Evolutionary conservation across 305 asterid species (phyloP).

Genomic region (Fraxinus dipetala): DNA sequence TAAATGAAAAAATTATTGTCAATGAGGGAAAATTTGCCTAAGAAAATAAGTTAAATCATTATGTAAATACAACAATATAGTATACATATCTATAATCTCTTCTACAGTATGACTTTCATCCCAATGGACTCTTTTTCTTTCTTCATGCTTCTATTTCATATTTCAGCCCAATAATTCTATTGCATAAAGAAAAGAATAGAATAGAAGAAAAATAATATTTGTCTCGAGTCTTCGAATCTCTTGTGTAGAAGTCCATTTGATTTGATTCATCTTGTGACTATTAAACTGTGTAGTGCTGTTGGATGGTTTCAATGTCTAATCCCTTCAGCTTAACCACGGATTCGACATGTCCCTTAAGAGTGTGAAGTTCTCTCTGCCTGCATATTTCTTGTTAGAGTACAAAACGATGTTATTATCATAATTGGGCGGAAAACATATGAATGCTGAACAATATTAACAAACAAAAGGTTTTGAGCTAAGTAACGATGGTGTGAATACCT

Average conservation of each 20-base stretch:
- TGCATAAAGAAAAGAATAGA: not conserved
- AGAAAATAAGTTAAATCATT: not conserved
- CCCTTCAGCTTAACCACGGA: constrained; percentile 48
- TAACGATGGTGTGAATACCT: constrained; percentile 25
- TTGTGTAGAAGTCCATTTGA: not conserved
- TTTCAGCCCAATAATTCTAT: not conserved
- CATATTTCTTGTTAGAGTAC: constrained; percentile 5
- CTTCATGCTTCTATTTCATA: not conserved
- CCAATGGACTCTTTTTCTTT: not conserved
- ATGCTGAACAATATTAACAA: not conserved
- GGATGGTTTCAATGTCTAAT: constrained; percentile 46
- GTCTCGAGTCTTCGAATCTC: not conserved
- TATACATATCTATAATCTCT: not conserved
- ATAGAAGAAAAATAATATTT: not conserved
- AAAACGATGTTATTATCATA: not conserved
- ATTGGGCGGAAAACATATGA: not conserved
- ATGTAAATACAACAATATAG: not conserved
- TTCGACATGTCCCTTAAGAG: constrained; percentile 48
- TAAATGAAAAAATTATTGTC: not conserved
- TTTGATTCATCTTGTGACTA: not conserved
- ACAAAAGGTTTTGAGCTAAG: not conserved
- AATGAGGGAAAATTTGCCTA: not conserved
- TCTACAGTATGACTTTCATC: not conserved
- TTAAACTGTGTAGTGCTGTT: constrained; percentile 49
- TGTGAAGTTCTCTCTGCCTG: constrained; percentile 51